A percentile compares a stretch with the other conserved stretches of the same genome.
Conservation (phyloP, 2,329 filamentous ascomycete species). For the Purpureocillium lavendulum region DNA sequence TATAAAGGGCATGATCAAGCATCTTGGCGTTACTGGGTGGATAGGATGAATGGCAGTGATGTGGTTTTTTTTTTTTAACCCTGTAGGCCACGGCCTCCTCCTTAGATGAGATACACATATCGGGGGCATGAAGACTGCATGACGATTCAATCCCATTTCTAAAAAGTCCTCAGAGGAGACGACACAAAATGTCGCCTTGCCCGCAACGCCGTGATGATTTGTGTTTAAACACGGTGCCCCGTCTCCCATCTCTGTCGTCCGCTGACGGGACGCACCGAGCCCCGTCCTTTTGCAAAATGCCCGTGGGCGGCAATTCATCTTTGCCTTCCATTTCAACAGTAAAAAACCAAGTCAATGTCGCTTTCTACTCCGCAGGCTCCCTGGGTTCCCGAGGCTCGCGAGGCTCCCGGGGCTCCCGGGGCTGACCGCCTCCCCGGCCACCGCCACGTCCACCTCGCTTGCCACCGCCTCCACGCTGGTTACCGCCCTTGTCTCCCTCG, state of each 20-base stretch:
- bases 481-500: conserved; percentile 33
- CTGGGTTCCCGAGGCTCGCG: conserved; percentile 30
- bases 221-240: conserved; percentile 23
- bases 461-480: conserved; percentile 36
- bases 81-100: conserved; percentile 14
- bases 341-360: background rate
- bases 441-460: conserved; percentile 45
- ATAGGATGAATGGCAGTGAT: conserved; percentile 23
- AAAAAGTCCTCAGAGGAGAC: conserved; percentile 20
- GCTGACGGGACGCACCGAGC: conserved; percentile 12
- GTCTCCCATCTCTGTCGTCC: conserved; percentile 14
- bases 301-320: too few relatives aligned
- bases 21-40: conserved; percentile 30
- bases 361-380: conserved; percentile 22
- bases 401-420: conserved; percentile 38
- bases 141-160: conserved; percentile 25
- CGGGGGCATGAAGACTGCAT: conserved; percentile 8
- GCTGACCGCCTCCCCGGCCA: conserved; percentile 41
- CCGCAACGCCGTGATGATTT: conserved; percentile 29
- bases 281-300: conserved; percentile 1
- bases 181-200: conserved; percentile 18
- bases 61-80: conserved; percentile 9
- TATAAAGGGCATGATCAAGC: conserved; percentile 23
- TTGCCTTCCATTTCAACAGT: too few relatives aligned
- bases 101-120: conserved; percentile 4